Base-by-base conservation (phyloP, 257 asterid species). In the Schizonepeta tenuifolia region DNA sequence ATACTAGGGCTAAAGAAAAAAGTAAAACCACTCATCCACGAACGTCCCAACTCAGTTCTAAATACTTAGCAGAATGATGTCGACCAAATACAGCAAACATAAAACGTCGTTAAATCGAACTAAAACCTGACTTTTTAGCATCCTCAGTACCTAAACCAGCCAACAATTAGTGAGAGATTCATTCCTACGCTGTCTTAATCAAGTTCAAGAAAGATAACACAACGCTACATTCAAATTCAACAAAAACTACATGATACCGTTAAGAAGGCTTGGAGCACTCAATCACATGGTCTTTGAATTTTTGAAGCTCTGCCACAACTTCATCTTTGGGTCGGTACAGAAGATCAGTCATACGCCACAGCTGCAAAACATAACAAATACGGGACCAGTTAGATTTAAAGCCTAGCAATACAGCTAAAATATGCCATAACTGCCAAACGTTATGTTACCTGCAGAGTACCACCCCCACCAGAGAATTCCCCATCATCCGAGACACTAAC, bases 261-360 rank as follows among this genome's bases (percentile, higher is more conserved):
- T 50, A 50, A 50, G 56, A 79, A 69, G 81, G 66, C 87, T 87
- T 89, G 17, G 91, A 66, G 83, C 98, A 93, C 77, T 86, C 93
- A 8, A 87, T 71, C 38, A 91, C 92, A 69, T 93, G 98, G 79
- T 91, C 96, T 70, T 93, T 93, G 71, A 93, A 93, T 22, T 88
- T 87, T 41, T 89, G 96, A 59, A 93, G 92, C 88, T 93, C 98
- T 1, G 83, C 79, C 76, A 91, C 26, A 14, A 91, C 98, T 68
- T 91, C 98, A 6, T 87, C 94, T 84, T 82, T 86, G 1, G 96
- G 96, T 83, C 98, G 82, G 82, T 93, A 91, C 40, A 93, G 70
- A 62, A 93, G 84, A 88, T 93, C 98, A 0, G 85, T 86, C 96
- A 93, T 93, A 0, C 98, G 96, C 98, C 98, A 93, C 79, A 93